phyloP scores from a whole-genome alignment of 495 filamentous ascomycete species.

The Physcia stellaris region DNA sequence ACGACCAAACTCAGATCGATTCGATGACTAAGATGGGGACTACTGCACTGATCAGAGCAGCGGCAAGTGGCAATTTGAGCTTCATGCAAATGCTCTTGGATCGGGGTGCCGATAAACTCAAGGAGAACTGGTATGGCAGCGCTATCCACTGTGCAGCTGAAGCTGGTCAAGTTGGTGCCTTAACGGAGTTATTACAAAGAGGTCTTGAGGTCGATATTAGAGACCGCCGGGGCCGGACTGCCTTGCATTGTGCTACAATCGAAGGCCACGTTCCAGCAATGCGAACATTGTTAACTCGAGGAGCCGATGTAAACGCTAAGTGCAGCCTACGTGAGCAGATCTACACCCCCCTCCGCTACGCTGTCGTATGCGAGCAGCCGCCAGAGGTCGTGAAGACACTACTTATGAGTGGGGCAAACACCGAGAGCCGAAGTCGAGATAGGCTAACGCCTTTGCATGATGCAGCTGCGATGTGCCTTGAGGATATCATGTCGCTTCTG shows the following conservation, averaged over 20 bases:
- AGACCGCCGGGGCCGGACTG: background rate
- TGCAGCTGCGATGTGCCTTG: background rate
- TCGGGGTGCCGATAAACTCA: slow-evolving; percentile 2
- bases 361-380: no score
- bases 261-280: background rate
- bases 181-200: slow-evolving; percentile 1
- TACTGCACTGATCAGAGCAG: slow-evolving; percentile 3
- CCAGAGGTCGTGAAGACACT: background rate
- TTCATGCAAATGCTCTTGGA: slow-evolving; percentile 2
- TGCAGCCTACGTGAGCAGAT: background rate
- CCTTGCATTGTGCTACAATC: background rate
- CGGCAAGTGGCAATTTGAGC: slow-evolving; percentile 1
- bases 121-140: slow-evolving; percentile 6
- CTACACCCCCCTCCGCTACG: background rate
- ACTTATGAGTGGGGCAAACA: background rate
- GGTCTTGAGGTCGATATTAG: background rate
- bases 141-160: slow-evolving; percentile 8
- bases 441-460: background rate
- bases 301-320: background rate
- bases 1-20: slow-evolving; percentile 1
- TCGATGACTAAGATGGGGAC: background rate
- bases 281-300: background rate
- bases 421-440: background rate
- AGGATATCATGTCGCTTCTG: background rate
- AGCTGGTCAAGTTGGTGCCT: slow-evolving; percentile 1